phyloP scores from a whole-genome alignment of 2,329 filamentous ascomycete genomes.

The Mycocentrospora acerina region DNA sequence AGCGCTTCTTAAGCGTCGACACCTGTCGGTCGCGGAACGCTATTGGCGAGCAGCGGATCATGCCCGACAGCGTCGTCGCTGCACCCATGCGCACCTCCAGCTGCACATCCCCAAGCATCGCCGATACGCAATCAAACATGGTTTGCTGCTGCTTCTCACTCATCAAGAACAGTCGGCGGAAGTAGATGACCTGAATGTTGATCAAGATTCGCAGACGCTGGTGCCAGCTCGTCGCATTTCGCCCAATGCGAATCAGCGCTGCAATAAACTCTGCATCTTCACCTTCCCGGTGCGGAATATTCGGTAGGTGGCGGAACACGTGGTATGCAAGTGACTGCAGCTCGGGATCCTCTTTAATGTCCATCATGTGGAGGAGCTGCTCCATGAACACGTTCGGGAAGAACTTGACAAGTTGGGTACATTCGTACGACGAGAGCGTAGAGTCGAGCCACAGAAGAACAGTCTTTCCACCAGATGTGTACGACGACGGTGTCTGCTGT shows the following conservation, averaged over 20 bases:
- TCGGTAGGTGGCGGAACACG: conserved; percentile 93
- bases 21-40: conserved; percentile 78
- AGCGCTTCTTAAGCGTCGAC: conserved; percentile 71
- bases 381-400: conserved; percentile 89
- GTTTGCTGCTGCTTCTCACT: conserved; percentile 71
- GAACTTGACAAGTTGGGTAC: conserved; percentile 85
- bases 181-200: conserved; percentile 99
- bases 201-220: conserved; percentile 91
- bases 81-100: conserved; percentile 93
- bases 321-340: conserved; percentile 93
- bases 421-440: conserved; percentile 88
- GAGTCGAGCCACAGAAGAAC: conserved; percentile 93
- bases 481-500: conserved; percentile 89
- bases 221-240: conserved; percentile 85
- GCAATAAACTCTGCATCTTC: conserved; percentile 84
- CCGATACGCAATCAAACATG: conserved; percentile 89
- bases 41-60: conserved; percentile 93
- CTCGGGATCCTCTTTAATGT: conserved; percentile 97
- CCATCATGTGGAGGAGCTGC: conserved; percentile 98
- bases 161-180: conserved; percentile 90
- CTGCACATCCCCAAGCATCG: conserved; percentile 89
- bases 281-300: conserved; percentile 86
- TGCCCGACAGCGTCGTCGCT: conserved; percentile 89
- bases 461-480: conserved; percentile 95
- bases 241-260: conserved; percentile 84